phyloP scores from a whole-genome alignment of 192 early-diverging fungal species.

The Pilaira anomala region DNA sequence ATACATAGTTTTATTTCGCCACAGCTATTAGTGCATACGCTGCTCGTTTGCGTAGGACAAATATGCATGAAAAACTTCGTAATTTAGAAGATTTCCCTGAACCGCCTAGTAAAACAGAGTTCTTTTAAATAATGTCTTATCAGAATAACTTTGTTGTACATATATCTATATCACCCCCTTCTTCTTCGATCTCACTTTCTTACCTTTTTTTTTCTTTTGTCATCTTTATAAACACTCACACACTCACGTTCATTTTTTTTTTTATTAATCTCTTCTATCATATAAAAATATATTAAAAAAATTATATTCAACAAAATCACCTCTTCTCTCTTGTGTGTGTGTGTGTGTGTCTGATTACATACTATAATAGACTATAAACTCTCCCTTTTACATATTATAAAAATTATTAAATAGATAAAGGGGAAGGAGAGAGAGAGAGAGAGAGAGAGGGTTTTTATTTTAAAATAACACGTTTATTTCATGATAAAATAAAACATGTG shows the following conservation, averaged over 20 bases:
- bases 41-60: constrained; percentile 26
- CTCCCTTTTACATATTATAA: no score
- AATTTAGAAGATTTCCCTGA: constrained; percentile 35
- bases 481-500: neutral
- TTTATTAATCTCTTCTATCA: neutral
- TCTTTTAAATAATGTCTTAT: constrained; percentile 8
- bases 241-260: no score
- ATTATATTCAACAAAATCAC: no score
- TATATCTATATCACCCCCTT: neutral
- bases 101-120: constrained; percentile 8
- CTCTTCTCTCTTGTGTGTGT: no score
- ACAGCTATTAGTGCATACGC: constrained; percentile 34
- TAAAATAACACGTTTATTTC: no score
- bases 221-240: neutral
- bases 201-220: neutral
- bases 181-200: no score
- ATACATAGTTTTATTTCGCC: constrained; percentile 28
- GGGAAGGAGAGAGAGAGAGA: no score
- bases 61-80: constrained; percentile 30
- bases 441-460: no score
- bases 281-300: no score
- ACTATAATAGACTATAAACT: no score
- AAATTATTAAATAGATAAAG: no score
- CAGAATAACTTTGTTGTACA: neutral
- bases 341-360: no score